These are phyloP conservation scores for Penicillium atrosanguineum DNA, from an alignment of 495 filamentous ascomycete species.

Conservation along the genomic window DNA sequence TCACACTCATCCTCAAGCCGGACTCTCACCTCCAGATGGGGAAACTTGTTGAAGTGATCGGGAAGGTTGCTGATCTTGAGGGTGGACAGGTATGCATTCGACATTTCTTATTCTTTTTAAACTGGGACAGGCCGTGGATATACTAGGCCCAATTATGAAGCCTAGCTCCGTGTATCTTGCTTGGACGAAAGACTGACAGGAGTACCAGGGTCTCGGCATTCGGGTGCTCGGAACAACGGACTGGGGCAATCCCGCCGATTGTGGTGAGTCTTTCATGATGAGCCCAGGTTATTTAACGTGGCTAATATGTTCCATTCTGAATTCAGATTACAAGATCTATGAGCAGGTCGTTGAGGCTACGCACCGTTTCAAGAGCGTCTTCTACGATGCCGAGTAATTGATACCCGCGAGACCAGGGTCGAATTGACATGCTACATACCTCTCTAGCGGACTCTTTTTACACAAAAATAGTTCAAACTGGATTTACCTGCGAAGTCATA, in stretches of 20 bases:
- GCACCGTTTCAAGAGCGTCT: constrained; percentile 77
- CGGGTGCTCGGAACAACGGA: constrained; percentile 74
- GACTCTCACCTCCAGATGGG: constrained; percentile 77
- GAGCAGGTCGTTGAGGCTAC: constrained; percentile 86
- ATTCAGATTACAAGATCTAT: constrained; percentile 71
- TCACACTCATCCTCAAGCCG: constrained; percentile 71
- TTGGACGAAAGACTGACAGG: not conserved
- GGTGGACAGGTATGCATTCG: constrained; percentile 36
- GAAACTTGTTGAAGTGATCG: constrained; percentile 83
- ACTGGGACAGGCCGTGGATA: not conserved
- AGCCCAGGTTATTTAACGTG: not conserved
- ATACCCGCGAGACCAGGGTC: not conserved
- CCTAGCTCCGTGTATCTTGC: not conserved
- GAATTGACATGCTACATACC: not conserved
- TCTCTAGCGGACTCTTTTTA: no score
- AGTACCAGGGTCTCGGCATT: constrained; percentile 63
- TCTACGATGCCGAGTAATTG: constrained; percentile 54
- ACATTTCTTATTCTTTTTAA: not conserved
- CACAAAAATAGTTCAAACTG: no score
- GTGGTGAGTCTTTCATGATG: constrained; percentile 29
- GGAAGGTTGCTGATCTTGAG: constrained; percentile 70
- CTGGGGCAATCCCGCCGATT: constrained; percentile 59
- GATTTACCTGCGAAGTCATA: no score
- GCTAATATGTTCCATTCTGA: not conserved
- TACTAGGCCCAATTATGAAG: not conserved